A percentile compares a stretch with the other conserved stretches of the same genome.
Conservation (phyloP, 208 protist genomes). For the Leishmania turanica region DNA sequence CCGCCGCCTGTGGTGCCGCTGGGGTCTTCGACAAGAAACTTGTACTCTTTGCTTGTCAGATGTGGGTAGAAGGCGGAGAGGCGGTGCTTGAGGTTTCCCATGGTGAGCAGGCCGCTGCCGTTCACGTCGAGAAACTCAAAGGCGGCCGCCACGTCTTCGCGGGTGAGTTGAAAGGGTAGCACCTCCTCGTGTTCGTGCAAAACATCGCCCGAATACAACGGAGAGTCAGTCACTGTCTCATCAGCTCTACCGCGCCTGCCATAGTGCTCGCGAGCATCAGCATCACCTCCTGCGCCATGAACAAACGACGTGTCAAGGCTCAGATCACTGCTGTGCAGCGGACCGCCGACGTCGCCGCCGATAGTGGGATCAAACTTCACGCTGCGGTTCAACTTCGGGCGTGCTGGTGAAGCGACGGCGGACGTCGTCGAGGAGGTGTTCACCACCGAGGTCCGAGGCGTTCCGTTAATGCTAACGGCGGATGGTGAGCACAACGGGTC, state of each 20-base stretch:
- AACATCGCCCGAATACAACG: neutral
- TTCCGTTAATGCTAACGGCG: neutral
- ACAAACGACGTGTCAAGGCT: slow-evolving; percentile 7
- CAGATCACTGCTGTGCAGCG: neutral
- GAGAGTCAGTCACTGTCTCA: neutral
- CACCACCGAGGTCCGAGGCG: neutral
- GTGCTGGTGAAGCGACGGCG: neutral
- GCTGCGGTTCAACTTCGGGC: neutral
- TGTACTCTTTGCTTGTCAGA: slow-evolving; percentile 92
- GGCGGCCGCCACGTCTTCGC: slow-evolving; percentile 87
- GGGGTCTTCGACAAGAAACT: slow-evolving; percentile 91
- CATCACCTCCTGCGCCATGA: neutral
- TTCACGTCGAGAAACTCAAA: slow-evolving; percentile 94
- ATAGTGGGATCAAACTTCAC: slow-evolving; percentile 18
- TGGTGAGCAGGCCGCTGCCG: slow-evolving; percentile 78
- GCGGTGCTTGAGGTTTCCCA: slow-evolving; percentile 83
- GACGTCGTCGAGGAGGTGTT: neutral
- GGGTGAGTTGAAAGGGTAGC: slow-evolving; percentile 53
- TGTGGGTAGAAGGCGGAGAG: slow-evolving; percentile 93
- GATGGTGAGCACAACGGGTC: neutral
- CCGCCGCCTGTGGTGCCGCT: slow-evolving; percentile 14
- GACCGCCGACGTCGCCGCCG: neutral
- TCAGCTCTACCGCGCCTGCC: neutral
- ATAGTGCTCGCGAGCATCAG: neutral
- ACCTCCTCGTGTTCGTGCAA: slow-evolving; percentile 6